Base-by-base conservation (phyloP, 2,329 filamentous ascomycete genomes). In the Hypoxylon sp. region DNA sequence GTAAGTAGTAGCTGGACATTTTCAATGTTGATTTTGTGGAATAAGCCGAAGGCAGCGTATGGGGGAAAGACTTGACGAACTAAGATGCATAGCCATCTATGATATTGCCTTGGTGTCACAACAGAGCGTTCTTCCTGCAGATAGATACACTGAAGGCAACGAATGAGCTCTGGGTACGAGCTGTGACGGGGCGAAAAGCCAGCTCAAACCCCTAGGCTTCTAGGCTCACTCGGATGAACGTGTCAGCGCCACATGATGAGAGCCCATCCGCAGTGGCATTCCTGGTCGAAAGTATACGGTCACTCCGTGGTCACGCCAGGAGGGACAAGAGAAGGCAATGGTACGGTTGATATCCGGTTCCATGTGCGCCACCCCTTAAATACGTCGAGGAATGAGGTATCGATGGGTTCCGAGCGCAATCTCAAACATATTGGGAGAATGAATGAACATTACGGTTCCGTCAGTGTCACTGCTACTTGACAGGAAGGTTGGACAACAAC, bases 1-100 rank as follows among this genome's bases (percentile, higher is more conserved):
- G n/a, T n/a, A n/a, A n/a, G n/a, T n/a, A n/a, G n/a, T n/a, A n/a
- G n/a, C n/a, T 11, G 9, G 22, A 36, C 33, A 14, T 2, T 36
- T 22, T 26, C 7, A n/a, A 12, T 16, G n/a, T 44, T 38, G 20
- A n/a, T 20, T 32, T 20, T 45, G 6, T 40, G 4, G 2, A 38
- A 40, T n/a, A 45, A n/a, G 12, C 6, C 33, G n/a, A 36, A 52
- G 11, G 20, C 22, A 26, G 6, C 6, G 9, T n/a, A 9, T 45
- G 5, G 12, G 18, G 22, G 26, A 8, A 58, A 18, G 36, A 12
- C 18, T 30, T 46, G 26, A 36, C 18, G n/a, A 18, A 22, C 11
- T 16, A 16, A 22, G 28, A 48, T 6, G 22, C 51, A 33, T 16
- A 55, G 58, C 58, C 58, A 26, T 45, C 20, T n/a, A 48, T 18